A percentile compares a stretch with the other conserved stretches of the same genome.
phyloP scores from a whole-genome alignment of 768 basidiomycete genomes.

The Rhizopogon vesiculosus region DNA sequence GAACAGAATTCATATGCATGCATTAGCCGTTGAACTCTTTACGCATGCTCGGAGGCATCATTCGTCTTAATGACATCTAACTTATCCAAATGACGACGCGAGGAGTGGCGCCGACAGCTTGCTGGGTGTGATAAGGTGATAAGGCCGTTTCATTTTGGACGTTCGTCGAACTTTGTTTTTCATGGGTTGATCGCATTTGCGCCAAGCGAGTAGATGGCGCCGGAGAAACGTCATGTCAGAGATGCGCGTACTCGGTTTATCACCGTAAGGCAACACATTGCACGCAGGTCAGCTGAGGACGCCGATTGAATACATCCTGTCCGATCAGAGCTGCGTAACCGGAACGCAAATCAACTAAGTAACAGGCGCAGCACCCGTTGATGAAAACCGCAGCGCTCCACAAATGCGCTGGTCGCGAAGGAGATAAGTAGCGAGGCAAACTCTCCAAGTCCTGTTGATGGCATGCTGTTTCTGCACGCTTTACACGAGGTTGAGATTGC shows the following conservation, averaged over 20 bases:
- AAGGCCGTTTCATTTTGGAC: background rate
- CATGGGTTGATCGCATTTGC: background rate
- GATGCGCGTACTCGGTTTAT: background rate
- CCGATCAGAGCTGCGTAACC: background rate
- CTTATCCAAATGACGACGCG: conserved; percentile 1
- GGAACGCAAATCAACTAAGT: background rate
- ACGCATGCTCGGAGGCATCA: conserved; percentile 1
- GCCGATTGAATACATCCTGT: background rate
- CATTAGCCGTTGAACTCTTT: background rate
- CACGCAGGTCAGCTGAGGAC: background rate
- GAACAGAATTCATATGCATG: background rate
- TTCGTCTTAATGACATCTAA: conserved; percentile 1
- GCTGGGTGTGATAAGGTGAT: background rate
- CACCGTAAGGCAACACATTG: background rate
- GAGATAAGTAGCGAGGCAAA: conserved; percentile 1
- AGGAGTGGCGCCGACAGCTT: conserved; percentile 1
- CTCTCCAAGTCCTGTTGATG: background rate
- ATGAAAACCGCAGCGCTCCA: background rate
- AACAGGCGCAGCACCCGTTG: background rate
- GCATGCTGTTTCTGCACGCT: conserved; percentile 1
- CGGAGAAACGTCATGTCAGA: background rate
- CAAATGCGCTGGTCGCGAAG: background rate
- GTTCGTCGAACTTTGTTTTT: background rate
- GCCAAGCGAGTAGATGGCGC: background rate
- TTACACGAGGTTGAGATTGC: conserved; percentile 1